Base-by-base conservation (phyloP, 2,329 filamentous ascomycete species). In the Pyrenochaeta sp. region DNA sequence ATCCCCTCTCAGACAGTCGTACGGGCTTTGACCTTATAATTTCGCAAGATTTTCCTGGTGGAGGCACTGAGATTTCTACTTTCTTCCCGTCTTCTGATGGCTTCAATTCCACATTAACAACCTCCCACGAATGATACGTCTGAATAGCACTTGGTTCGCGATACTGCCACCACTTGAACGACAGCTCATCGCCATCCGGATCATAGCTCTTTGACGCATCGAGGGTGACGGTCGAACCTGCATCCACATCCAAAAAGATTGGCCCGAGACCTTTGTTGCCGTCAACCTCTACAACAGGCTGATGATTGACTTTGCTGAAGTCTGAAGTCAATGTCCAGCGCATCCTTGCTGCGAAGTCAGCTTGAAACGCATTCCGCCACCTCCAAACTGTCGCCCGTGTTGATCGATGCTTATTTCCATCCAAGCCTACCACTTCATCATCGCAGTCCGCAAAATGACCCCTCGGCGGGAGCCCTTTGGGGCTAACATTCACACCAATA, bases 271-370 rank as follows among this genome's bases (percentile, higher is more conserved):
- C 59, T 18, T 52, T 53, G 3, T 48, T 36, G 3, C 56, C 61
- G 27, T 64, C 60, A 7, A 66, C 31, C 5, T 60, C 41, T 15
- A 48, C 56, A 7, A 65, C 45, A 5, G 63, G 63, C 3, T 45
- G 52, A 30, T 64, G 61, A 36, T 64, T 61, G 18, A 44, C 53
- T 27, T 43, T 43, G 31, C 37, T 27, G 71, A 74, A 53, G 30
- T 53, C 23, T 3, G 17, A 17, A 2, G 45, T 20, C 5, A 56
- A 12, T 1, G 49, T 54, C 78, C 78, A 80, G 48, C 74, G 70
- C 44, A 80, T 78, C 7, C 78, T 63, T 1, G 76, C 73, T 7
- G 77, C 76, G 56, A 81, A 79, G 55, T 79, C 78, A 49, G 76
- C 68, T 49, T 80, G 78, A 61, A 67, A 80, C 9, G 70, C 71